phyloP scores from a whole-genome alignment of 768 basidiomycete species.

The Xerocomus spinulosus region DNA sequence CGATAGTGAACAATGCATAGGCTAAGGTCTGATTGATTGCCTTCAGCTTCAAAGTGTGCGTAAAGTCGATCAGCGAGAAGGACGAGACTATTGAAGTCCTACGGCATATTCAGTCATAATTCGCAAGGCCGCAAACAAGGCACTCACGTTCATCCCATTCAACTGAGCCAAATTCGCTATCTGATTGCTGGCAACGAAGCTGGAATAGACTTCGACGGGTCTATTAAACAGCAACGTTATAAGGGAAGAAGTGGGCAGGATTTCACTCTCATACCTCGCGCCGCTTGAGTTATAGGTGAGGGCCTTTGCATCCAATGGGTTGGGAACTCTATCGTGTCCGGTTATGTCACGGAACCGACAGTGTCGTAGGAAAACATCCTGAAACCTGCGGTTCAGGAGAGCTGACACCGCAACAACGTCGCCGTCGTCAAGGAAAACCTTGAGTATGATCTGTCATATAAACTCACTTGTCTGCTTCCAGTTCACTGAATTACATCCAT shows the following conservation, averaged over 20 bases:
- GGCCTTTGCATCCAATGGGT: constrained; percentile 6
- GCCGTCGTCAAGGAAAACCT: constrained; percentile 1
- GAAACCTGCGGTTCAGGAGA: neutral
- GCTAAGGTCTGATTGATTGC: constrained; percentile 21
- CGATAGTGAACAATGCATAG: constrained; percentile 26
- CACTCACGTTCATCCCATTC: constrained; percentile 18
- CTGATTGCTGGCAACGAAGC: neutral
- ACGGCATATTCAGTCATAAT: neutral
- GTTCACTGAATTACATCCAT: neutral
- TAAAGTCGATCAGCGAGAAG: constrained; percentile 24
- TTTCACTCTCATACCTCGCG: constrained; percentile 3
- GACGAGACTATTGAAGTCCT: constrained; percentile 24
- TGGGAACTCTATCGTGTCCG: constrained; percentile 2
- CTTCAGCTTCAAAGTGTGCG: constrained; percentile 19
- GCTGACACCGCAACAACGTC: constrained; percentile 1
- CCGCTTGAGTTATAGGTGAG: constrained; percentile 13
- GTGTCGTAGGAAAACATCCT: constrained; percentile 6
- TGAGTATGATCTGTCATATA: neutral
- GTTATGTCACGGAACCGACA: constrained; percentile 14
- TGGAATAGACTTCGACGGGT: neutral
- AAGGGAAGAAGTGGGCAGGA: constrained; percentile 1
- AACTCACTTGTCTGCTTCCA: neutral
- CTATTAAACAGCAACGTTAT: neutral
- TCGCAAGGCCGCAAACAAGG: neutral
- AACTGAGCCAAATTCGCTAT: neutral